Evolutionary conservation across 169 alveolate species (phyloP).

Genomic region (Plasmodium sp.): DNA sequence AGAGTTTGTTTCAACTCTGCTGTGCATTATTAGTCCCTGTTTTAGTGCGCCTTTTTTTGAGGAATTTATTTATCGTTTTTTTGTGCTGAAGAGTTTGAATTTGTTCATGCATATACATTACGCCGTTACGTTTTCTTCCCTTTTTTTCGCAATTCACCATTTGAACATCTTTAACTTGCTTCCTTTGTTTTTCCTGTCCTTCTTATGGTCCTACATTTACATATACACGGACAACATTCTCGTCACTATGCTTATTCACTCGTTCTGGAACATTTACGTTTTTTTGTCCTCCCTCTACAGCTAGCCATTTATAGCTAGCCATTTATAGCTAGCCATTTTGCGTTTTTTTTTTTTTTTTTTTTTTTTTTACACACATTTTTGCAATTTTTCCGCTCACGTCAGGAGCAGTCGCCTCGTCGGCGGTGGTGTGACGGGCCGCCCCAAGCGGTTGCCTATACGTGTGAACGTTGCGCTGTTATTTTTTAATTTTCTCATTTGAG

Average conservation of each 20-base stretch:
- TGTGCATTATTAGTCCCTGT: conserved; percentile 68
- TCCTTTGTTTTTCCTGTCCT: conserved; percentile 65
- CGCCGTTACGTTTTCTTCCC: conserved; percentile 59
- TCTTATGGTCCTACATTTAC: conserved; percentile 73
- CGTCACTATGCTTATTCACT: conserved; percentile 62
- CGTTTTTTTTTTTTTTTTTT: too few species aligned
- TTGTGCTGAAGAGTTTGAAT: conserved; percentile 59
- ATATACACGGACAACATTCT: conserved; percentile 67
- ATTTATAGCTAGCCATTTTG: too few species aligned
- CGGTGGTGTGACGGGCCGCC: background rate
- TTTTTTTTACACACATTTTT: background rate
- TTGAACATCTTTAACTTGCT: conserved; percentile 55
- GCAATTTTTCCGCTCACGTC: background rate
- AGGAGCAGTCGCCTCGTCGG: background rate
- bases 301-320: background rate
- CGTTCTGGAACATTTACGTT: conserved; percentile 67
- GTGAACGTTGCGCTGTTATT: background rate
- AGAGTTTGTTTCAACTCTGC: conserved; percentile 53
- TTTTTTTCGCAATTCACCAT: conserved; percentile 68
- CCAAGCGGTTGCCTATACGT: background rate
- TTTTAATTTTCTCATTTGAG: background rate
- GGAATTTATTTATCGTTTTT: conserved; percentile 69
- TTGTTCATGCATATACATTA: conserved; percentile 68
- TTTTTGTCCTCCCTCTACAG: conserved; percentile 35
- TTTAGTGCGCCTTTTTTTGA: conserved; percentile 75